phyloP scores from a whole-genome alignment of 805 yeast species.

The Geotrichum ghanense region DNA sequence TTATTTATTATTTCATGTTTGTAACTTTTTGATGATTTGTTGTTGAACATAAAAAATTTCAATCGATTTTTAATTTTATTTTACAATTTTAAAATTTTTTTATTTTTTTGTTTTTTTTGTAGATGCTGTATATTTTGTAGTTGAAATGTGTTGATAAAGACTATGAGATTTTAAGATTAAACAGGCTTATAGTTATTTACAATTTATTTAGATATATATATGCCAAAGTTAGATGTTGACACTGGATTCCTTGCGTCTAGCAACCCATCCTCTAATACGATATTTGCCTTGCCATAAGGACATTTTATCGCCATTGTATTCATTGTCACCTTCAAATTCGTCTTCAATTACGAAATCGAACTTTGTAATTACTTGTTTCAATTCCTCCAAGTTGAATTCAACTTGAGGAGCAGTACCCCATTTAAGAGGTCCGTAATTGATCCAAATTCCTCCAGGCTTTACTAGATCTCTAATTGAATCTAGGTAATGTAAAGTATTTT shows the following conservation, averaged over 20 bases:
- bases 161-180: no score
- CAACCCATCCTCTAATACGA: constrained; percentile 16
- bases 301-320: constrained; percentile 22
- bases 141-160: no score
- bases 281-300: constrained; percentile 23
- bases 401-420: constrained; percentile 74
- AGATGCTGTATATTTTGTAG: no score
- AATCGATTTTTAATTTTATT: no score
- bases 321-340: constrained; percentile 18
- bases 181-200: no score
- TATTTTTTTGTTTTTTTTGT: no score
- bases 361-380: constrained; percentile 36
- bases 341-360: constrained; percentile 49
- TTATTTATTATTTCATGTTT: no score
- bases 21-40: no score
- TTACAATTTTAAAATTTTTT: no score
- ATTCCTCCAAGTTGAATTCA: constrained; percentile 65
- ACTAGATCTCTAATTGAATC: constrained; percentile 45
- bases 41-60: no score
- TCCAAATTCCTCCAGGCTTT: constrained; percentile 55
- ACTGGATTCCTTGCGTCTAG: background rate
- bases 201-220: no score
- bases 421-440: constrained; percentile 84
- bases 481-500: constrained; percentile 65
- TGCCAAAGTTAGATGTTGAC: background rate